Evolutionary conservation across 2,329 filamentous ascomycete species (phyloP), one percentile per base, ranked within the genome.

Genomic region (Domatiomyces globalis): DNA sequence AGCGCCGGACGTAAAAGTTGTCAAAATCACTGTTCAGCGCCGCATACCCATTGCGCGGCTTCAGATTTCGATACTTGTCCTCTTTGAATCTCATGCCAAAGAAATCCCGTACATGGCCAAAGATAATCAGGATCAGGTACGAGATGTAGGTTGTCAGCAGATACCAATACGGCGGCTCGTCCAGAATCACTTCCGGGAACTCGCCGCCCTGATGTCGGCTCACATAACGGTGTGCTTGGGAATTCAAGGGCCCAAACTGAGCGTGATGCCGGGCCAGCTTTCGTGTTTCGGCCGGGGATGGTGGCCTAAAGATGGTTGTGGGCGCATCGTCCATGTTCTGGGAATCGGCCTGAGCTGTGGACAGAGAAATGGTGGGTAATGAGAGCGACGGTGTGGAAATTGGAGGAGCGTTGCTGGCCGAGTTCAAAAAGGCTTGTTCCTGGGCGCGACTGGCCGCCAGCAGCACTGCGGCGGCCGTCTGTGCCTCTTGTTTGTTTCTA

Each of bases 21-120:
- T 98, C 92, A 65, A 98, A 98, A 69, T 98, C 92, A 63, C 88
- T 94, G 69, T 95, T 96, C 58, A 98, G 76, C 1, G 92, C 88
- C 9, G 90, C 92, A 65, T 95, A 96, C 56, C 92, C 92, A 65
- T 95, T 87, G 58, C 80, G 78, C 39, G 84, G 78, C 65, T 85
- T 85, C 63, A 96, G 74, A 62, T 92, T 84, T 64, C 80, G 82
- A 69, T 96, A 96, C 63, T 87, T 84, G 65, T 85, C 80, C 67
- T 88, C 80, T 65, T 84, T 84, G 71, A 98, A 95, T 56, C 86
- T 81, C 75, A 96, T 95, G 67, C 92, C 90, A 66, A 98, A 96
- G 71, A 95, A 96, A 67, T 98, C 92, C 65, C 90, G 83, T 54
- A 95, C 81, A 66, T 98, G 92, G 51, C 92, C 92, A 58, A 95